These are phyloP conservation scores for Lasiosphaeriaceae sp. DNA, from an alignment of 495 filamentous ascomycete genomes.

Conservation along the genomic window DNA sequence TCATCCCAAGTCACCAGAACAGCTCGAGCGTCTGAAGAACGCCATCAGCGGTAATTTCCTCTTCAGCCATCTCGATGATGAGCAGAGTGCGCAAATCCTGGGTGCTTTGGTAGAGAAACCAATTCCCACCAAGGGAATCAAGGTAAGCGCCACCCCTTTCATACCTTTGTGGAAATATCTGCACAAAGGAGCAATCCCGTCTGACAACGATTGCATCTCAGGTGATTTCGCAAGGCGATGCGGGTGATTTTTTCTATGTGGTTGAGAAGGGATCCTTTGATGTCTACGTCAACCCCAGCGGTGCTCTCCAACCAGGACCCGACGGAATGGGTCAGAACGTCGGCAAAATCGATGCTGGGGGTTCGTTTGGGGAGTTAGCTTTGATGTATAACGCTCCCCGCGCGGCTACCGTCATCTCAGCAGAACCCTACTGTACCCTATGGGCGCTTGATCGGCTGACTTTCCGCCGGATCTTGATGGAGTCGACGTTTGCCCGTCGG, in stretches of 20 bases:
- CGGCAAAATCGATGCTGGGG: conserved; percentile 76
- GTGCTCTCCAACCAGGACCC: conserved; percentile 72
- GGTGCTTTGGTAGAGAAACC: conserved; percentile 92
- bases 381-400: conserved; percentile 98
- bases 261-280: conserved; percentile 90
- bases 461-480: conserved; percentile 97
- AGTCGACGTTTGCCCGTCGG: conserved; percentile 90
- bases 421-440: conserved; percentile 71
- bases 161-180: neutral
- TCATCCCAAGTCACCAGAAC: conserved; percentile 77
- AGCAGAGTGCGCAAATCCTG: conserved; percentile 80
- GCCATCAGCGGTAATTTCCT: conserved; percentile 89
- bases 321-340: conserved; percentile 85
- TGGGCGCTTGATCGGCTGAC: conserved; percentile 96
- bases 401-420: conserved; percentile 90
- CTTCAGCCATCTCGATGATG: conserved; percentile 91
- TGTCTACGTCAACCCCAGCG: conserved; percentile 81
- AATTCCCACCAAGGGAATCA: conserved; percentile 91
- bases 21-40: conserved; percentile 69
- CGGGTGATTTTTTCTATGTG: conserved; percentile 96
- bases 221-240: conserved; percentile 93
- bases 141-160: conserved; percentile 39
- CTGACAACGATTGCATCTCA: conserved; percentile 25
- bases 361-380: conserved; percentile 95
- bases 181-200: neutral